Evolutionary conservation across 192 early-diverging fungal genomes (phyloP), one percentile per base, ranked within the genome.

Genomic region (Podila epigama): DNA sequence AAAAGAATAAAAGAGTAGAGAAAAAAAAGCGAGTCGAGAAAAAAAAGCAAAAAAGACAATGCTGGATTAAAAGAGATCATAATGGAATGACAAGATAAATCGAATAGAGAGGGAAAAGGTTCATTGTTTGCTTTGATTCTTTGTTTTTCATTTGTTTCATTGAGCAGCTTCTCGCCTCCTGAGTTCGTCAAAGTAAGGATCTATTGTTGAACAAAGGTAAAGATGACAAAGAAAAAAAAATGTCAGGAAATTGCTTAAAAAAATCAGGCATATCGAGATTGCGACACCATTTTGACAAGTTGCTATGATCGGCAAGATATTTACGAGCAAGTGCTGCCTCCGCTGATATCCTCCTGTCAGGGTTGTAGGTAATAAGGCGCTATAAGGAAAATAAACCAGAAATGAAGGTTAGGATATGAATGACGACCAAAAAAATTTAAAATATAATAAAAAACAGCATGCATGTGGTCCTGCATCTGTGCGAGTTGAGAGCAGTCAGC

Each of bases 261-360:
- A 2, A 0, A 28, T 4, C 3, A 51, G 8, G 3, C 2, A 16
- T 22, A n/a, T 44, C 5, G 16, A n/a, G 20, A 15, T 7, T n/a
- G 41, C 10, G 41, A 2, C 5, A 16, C 41, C 25, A 20, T 51
- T 8, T 22, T 22, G 13, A 53, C 20, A 10, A 53, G 16, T 53
- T 16, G 51, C 29, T 16, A 54, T n/a, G n/a, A n/a, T n/a, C n/a
- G n/a, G n/a, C n/a, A 13, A 15, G 2, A 18, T 11, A 72, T 60
- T 42, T 77, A 77, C 73, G 73, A 60, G 73, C 51, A 20, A 77
- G 66, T 13, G 73, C 73, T 37, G 73, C 65, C 32, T 77, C 73
- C 25, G 73, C 73, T 50, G 66, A 77, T 77, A 77, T 77, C 73
- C 73, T 77, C 61, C 33, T 77, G 44, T 77, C 73, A 51, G 73